Evolutionary conservation across 306 rosid species (phyloP), one percentile per base, ranked within the genome.

Genomic region (Crotalaria pallida): DNA sequence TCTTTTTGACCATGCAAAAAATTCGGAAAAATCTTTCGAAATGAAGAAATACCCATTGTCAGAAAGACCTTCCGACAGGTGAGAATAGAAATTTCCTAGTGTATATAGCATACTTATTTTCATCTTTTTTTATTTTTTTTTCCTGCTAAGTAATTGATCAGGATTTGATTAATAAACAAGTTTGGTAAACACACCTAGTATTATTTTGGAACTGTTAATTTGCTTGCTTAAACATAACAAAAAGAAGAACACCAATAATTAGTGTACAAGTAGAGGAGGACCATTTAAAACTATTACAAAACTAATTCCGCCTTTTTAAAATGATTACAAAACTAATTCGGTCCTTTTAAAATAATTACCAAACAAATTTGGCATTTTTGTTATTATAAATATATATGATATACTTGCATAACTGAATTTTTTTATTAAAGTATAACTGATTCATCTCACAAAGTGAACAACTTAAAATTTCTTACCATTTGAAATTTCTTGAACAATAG

Each of bases 401-500:
- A n/a, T n/a, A n/a, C n/a, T n/a, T n/a, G n/a, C n/a, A n/a, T n/a
- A n/a, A n/a, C n/a, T n/a, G n/a, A n/a, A n/a, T n/a, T n/a, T n/a
- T n/a, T n/a, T n/a, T n/a, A n/a, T n/a, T n/a, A n/a, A n/a, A n/a
- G 31, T 17, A 41, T 11, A 41, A n/a, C 2, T 3, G 3, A 43
- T 57, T 53, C 38, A 24, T 4, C 26, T 11, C 16, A 67, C 26
- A 36, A 19, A 75, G 41, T 5, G 31, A 62, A 3, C 26, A 17
- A 21, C 10, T 41, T 12, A 34, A 29, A 60, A 29, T 33, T 49
- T 48, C 66, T 11, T 81, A 92, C 96, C 96, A 44, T 71, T 81
- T 61, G 81, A 81, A 74, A 92, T 83, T 67, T 83, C 67, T 47
- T 80, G 81, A 18, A 59, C 80, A 67, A 92, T 47, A 6, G 55